Evolutionary conservation across 768 basidiomycete genomes (phyloP), one percentile per base, ranked within the genome.

Genomic region (Favolaschia claudopus): DNA sequence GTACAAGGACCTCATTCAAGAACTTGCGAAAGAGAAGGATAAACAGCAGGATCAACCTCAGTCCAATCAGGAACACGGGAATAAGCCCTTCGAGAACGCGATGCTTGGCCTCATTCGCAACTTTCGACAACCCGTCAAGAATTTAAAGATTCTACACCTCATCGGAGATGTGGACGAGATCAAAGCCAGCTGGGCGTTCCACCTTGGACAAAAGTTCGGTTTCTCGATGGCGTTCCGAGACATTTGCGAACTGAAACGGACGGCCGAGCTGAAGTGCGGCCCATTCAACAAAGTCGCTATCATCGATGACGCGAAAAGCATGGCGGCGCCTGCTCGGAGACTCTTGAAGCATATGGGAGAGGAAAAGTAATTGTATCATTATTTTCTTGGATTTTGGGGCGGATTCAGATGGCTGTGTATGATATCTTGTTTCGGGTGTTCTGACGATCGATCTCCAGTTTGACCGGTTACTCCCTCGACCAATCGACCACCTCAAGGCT

Each of bases 191-290:
- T 75, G 65, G 12, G 80, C 82, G 9, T 74, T 73, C 33, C 32
- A 7, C 1, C 55, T 62, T 17, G 63, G 59, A 0, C 8, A 62
- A 1, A 42, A 7, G 0, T 80, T 82, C 43, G 81, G 68, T 0
- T 80, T 79, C 57, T 67, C 63, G 4, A 75, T 81, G 44, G 79
- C 80, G 5, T 80, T 77, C 39, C 62, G 45, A 32, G 68, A 72
- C 2, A 43, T 82, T 10, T 80, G 79, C 54, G 54, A 56, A 8
- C 74, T 82, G 62, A 82, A 82, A 63, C 78, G 79, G 1, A 62
- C 57, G 15, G 69, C 72, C 27, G 68, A 65, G 22, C 22, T 70
- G 28, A 25, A 39, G 50, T 50, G 57, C 4, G 57, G 57, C 10
- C 20, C 33, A n/a, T 22, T n/a, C 36, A 58, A 59, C 10, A 28